Evolutionary conservation across 139 green algal genomes (phyloP), one percentile per base, ranked within the genome.

Genomic region (Choricystis sp.): DNA sequence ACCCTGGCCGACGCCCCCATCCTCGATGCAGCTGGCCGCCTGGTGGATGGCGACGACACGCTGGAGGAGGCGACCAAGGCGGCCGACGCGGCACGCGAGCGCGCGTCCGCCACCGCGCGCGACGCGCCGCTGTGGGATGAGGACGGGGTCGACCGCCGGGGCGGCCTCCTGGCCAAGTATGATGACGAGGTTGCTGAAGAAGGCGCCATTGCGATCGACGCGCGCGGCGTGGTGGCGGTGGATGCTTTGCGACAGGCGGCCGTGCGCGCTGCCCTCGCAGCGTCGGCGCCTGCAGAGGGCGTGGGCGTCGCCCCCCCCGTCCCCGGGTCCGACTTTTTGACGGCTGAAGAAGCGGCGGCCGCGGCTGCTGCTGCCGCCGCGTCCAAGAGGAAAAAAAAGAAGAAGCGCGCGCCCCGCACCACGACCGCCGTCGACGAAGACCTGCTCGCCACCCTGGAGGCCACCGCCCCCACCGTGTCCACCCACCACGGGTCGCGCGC

Each of bases 1-100:
- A 95, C 88, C 24, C 77, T 95, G 48, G 83, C 84, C 48, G 88
- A 95, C 77, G 63, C 69, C 60, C 62, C 65, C 61, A 81, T 95
- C 29, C 69, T 95, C 55, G 84, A 91, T 56, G 81, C 89, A 21
- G 71, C 74, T 28, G 86, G 83, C 1, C 67, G 77, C 23, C 60
- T 88, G 26, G 60, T 75, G 22, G 77, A 89, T 23, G 40, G 40
- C 40, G 82, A 85, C 2, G 80, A 78, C 3, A 85, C 85, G 59
- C 3, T 72, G 28, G 84, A 87, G 16, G 40, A 52, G 40, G 40
- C 16, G 9, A 21, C 40, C 9, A 9, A 52, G 40, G 40, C 40
- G 9, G 9, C 40, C 40, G 9, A 16, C 40, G 40, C 40, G 9
- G 40, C 40, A 9, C 9, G 9, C 40, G 40, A 9, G 9, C 40